Conservation (phyloP, 2,329 filamentous ascomycete species). For the Colletotrichum sublineola region DNA sequence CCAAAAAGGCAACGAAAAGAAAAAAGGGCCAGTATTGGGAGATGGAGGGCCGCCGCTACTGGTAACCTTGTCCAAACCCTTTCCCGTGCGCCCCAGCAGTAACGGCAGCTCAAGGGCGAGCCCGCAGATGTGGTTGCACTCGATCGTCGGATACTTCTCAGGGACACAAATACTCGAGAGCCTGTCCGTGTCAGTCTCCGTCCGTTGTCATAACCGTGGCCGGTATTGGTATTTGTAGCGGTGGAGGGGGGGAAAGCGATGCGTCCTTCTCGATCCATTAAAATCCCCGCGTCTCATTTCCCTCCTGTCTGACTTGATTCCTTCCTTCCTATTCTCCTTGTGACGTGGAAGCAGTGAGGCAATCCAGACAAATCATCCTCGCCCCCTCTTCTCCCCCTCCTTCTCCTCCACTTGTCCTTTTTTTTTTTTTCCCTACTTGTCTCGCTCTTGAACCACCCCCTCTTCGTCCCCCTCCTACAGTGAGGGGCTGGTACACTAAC, state of each 20-base stretch:
- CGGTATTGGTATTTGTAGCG: background rate
- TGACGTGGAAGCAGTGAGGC: constrained; percentile 6
- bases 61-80: constrained; percentile 32
- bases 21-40: constrained; percentile 27
- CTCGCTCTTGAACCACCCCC: background rate
- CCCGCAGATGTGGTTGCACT: constrained; percentile 24
- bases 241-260: background rate
- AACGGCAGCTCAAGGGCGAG: constrained; percentile 15
- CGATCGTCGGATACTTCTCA: constrained; percentile 16
- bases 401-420: constrained; percentile 3
- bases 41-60: constrained; percentile 10
- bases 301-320: constrained; percentile 12
- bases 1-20: constrained; percentile 12
- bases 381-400: constrained; percentile 4
- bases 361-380: constrained; percentile 15
- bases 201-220: background rate
- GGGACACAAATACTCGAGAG: constrained; percentile 10
- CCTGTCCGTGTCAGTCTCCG: background rate
- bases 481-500: constrained; percentile 39
- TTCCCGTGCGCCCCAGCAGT: background rate
- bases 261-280: background rate
- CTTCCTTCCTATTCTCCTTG: constrained; percentile 1
- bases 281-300: background rate
- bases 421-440: background rate
- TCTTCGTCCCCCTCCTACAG: constrained; percentile 19